Base-by-base conservation (phyloP, 225 moss, liverwort and hornwort genomes). In the Polytrichum formosum region DNA sequence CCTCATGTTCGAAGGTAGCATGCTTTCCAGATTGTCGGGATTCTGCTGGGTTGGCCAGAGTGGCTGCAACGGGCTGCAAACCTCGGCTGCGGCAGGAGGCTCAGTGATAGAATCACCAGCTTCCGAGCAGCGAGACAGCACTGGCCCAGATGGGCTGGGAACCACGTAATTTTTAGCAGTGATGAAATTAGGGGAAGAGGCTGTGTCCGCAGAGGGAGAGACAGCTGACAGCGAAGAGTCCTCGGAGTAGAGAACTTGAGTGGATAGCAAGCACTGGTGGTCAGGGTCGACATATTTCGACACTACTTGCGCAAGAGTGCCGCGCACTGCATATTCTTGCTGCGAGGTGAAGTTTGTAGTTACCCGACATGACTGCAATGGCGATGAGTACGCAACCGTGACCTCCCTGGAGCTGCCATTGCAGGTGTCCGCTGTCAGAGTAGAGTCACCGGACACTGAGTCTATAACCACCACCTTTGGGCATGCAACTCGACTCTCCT, bases 1-100 rank as follows among this genome's bases (percentile, higher is more conserved):
- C 28, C 30, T 64, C 29, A 82, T 16, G 22, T 64, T 72, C 1
- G 30, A 46, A 0, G 85, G 85, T 10, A 85, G 60, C 7, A 85
- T 76, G 55, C 82, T 80, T 73, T 80, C 77, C 26, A 86, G 22
- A 37, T 79, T 86, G 19, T 83, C 82, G 4, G 86, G 82, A 61
- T 86, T 77, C 13, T 33, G 70, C 19, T 61, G 26, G 0, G 6
- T 26, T 22, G 53, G 21, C 23, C 23, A 9, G 2, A 54, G 54
- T 25, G 9, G 18, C 67, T 53, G 26, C 13, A 28, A 26, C 53
- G 54, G 46, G 67, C 67, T 67, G 26, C 54, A 67, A 26, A 54
- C 26, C 18, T 67, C 26, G 22, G 54, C 26, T 17, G 46, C 46
- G 46, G 46, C 46, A 46, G 46, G 46, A 46, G 46, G 46, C 46